These are phyloP conservation scores for Eucalyptus lansdowneana DNA, from an alignment of 345 rosid species.

Conservation along the genomic window DNA sequence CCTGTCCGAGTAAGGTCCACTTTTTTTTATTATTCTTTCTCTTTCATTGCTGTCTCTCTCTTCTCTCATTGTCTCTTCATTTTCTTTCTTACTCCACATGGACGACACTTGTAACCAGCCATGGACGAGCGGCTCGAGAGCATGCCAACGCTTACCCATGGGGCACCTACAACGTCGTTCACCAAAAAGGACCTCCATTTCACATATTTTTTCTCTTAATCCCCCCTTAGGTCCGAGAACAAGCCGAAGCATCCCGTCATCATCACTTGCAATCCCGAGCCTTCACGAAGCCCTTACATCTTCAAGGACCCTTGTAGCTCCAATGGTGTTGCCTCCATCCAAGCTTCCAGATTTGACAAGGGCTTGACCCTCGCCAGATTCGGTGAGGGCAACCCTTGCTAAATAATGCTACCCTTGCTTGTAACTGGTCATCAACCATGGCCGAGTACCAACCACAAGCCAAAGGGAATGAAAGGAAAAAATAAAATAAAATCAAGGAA, in stretches of 20 bases:
- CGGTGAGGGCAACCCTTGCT: background rate
- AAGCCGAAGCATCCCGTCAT: background rate
- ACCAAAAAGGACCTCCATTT: background rate
- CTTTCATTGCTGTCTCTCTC: background rate
- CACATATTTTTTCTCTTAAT: too few species aligned
- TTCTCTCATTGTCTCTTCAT: background rate
- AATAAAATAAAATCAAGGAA: too few species aligned
- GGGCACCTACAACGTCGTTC: background rate
- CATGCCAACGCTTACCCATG: background rate
- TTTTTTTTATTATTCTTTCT: too few species aligned
- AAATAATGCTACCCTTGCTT: rapidly evolving
- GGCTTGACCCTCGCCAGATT: background rate
- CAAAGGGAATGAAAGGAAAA: background rate
- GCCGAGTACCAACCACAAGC: background rate
- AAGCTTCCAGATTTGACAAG: background rate
- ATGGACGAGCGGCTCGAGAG: background rate
- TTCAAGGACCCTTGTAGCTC: background rate
- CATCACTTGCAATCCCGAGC: background rate
- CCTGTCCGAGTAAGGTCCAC: background rate
- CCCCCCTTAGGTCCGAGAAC: background rate
- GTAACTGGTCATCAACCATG: rapidly evolving
- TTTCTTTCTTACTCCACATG: background rate
- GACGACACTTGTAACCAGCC: background rate
- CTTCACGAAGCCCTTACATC: background rate
- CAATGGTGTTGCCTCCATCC: background rate